These are phyloP conservation scores for Discostella pseudostelligera DNA, from an alignment of 108 stramenopile species.

Conservation along the genomic window DNA sequence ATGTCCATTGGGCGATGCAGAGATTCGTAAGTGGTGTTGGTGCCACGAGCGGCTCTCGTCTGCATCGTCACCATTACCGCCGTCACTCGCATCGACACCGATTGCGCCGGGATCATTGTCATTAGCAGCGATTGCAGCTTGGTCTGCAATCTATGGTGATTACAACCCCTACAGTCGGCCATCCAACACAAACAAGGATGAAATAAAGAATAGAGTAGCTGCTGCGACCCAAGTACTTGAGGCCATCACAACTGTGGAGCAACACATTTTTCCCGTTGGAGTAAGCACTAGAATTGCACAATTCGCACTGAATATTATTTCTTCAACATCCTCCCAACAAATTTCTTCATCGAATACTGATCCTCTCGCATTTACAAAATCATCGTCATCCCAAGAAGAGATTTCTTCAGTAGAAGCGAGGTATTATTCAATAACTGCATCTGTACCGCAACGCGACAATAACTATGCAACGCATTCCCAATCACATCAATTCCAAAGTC, in stretches of 20 bases:
- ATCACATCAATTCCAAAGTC: no score
- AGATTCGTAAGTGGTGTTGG: constrained; percentile 35
- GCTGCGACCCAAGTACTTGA: constrained; percentile 5
- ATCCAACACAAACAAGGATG: background rate
- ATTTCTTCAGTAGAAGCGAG: constrained; percentile 19
- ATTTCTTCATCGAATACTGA: constrained; percentile 5
- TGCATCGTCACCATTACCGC: background rate
- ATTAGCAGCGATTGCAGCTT: constrained; percentile 16
- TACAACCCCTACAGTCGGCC: constrained; percentile 22
- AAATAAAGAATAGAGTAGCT: background rate
- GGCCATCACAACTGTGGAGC: constrained; percentile 16
- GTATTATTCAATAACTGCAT: constrained; percentile 29
- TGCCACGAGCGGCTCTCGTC: constrained; percentile 15
- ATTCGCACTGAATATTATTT: constrained; percentile 6
- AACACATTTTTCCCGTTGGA: constrained; percentile 22
- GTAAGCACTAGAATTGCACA: constrained; percentile 19
- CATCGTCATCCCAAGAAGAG: constrained; percentile 26
- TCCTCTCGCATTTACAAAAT: constrained; percentile 10
- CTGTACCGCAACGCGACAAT: constrained; percentile 4
- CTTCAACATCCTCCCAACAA: background rate
- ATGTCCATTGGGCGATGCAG: constrained; percentile 41
- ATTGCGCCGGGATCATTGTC: no score
- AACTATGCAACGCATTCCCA: constrained; percentile 2
- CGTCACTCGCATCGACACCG: background rate
- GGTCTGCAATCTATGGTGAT: constrained; percentile 33